phyloP scores from a whole-genome alignment of 148 eudicot species.

The Rheum nobile region DNA sequence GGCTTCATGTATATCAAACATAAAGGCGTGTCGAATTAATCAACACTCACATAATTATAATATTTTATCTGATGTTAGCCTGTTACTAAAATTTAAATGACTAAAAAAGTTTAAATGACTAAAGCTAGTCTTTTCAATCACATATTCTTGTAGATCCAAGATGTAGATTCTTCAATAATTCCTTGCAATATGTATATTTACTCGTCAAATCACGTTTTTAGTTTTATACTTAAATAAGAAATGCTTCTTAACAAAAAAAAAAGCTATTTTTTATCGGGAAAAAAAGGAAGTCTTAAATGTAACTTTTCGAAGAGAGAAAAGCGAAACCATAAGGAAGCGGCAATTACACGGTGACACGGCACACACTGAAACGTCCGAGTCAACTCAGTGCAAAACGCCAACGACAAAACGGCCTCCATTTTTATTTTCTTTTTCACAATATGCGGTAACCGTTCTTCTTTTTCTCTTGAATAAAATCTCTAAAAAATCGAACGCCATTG shows the following conservation, averaged over 20 bases:
- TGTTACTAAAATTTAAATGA: not conserved
- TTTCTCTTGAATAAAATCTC: not conserved
- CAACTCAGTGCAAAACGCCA: constrained; percentile 1
- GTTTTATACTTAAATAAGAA: not conserved
- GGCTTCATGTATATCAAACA: not conserved
- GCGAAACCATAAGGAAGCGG: not conserved
- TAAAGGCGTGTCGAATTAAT: not conserved
- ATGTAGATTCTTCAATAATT: too few species aligned
- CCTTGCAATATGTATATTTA: not conserved
- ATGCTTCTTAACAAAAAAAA: not conserved
- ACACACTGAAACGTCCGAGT: constrained; percentile 7
- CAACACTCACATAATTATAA: not conserved
- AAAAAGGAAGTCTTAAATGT: not conserved
- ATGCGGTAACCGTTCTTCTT: not conserved
- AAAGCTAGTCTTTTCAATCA: not conserved
- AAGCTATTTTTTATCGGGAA: not conserved
- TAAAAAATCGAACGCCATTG: not conserved
- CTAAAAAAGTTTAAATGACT: not conserved
- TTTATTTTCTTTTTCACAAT: constrained; percentile 4
- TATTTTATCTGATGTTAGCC: not conserved
- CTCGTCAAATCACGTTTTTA: not conserved
- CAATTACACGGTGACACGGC: constrained; percentile 3
- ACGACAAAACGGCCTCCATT: constrained; percentile 20
- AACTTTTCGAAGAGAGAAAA: not conserved
- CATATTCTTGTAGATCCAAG: too few species aligned